These are phyloP conservation scores for Aspergillus sclerotioniger DNA, from an alignment of 495 filamentous ascomycete species.

Conservation along the genomic window DNA sequence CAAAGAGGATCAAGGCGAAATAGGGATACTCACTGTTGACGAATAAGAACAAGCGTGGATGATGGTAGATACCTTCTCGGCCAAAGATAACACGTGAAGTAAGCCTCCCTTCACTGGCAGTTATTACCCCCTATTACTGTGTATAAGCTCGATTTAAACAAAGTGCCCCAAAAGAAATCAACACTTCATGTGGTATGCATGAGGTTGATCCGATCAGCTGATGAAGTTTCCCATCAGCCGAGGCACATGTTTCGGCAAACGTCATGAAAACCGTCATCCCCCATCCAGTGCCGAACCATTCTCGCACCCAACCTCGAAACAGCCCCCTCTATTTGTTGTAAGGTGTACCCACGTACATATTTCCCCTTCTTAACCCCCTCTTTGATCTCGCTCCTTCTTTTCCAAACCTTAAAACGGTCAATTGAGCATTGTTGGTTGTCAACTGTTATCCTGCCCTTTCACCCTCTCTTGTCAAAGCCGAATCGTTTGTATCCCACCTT, in stretches of 20 bases:
- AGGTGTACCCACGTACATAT: background rate
- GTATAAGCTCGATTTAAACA: no score
- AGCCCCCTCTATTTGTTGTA: slow-evolving; percentile 1
- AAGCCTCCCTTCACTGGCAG: no score
- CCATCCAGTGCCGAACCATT: slow-evolving; percentile 36
- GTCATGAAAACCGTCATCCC: slow-evolving; percentile 38
- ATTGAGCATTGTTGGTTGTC: slow-evolving; percentile 7
- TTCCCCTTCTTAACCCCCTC: background rate
- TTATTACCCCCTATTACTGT: no score
- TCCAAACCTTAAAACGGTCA: slow-evolving; percentile 9
- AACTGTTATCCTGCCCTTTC: slow-evolving; percentile 5
- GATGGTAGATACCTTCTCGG: background rate
- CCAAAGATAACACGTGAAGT: background rate
- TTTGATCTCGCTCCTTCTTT: slow-evolving; percentile 16
- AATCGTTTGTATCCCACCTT: background rate
- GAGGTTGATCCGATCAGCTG: background rate
- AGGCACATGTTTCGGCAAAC: slow-evolving; percentile 46
- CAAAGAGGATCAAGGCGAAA: no score
- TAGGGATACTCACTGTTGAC: no score
- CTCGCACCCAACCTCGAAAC: slow-evolving; percentile 19
- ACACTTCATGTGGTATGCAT: background rate
- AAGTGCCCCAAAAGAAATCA: no score
- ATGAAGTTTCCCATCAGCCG: slow-evolving; percentile 25
- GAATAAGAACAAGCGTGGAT: background rate
- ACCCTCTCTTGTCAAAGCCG: slow-evolving; percentile 2